Conservation (phyloP, 192 early-diverging fungal genomes). For the Gonapodya sp. region DNA sequence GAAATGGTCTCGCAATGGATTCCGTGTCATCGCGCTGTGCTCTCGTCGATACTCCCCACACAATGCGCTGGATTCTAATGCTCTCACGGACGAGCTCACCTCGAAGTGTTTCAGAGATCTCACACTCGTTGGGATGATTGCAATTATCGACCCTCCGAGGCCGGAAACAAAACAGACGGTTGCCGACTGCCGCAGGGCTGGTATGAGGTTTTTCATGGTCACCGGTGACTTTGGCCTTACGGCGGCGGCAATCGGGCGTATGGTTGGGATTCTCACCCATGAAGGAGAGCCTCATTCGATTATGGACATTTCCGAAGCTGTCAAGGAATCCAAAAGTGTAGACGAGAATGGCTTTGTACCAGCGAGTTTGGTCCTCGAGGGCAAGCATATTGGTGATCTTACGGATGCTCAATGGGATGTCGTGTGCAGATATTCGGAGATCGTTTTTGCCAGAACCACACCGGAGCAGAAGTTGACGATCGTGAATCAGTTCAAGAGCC, state of each 20-base stretch:
- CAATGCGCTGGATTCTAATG: neutral
- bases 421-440: constrained; percentile 52
- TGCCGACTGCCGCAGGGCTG: constrained; percentile 44
- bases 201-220: constrained; percentile 70
- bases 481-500: constrained; percentile 36
- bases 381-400: constrained; percentile 4
- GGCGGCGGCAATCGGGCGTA: constrained; percentile 64
- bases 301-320: neutral
- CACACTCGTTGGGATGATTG: constrained; percentile 58
- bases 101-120: constrained; percentile 26
- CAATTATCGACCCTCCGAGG: constrained; percentile 78
- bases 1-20: constrained; percentile 41
- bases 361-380: neutral
- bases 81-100: neutral
- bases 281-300: neutral
- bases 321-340: neutral
- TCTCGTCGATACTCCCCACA: neutral
- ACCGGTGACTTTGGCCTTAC: constrained; percentile 74
- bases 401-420: constrained; percentile 51
- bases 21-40: constrained; percentile 41
- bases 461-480: constrained; percentile 81
- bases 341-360: neutral
- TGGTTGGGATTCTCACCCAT: constrained; percentile 64
- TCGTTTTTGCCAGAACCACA: constrained; percentile 80
- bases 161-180: constrained; percentile 58